Evolutionary conservation across 2,329 filamentous ascomycete species (phyloP), one percentile per base, ranked within the genome.

Genomic region (Beauveria sp.): DNA sequence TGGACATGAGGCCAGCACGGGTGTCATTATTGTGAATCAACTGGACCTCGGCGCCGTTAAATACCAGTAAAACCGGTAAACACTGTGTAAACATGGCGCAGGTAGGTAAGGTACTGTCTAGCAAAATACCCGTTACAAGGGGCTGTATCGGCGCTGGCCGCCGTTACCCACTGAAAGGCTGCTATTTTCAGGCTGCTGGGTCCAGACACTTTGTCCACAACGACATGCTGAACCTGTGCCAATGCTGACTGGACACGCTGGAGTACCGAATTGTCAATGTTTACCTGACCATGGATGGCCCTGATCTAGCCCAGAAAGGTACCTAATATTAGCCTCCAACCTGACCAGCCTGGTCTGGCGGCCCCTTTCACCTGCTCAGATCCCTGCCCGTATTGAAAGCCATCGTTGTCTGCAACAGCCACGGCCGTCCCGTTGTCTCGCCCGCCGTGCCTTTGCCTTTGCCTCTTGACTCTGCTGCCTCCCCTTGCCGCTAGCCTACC

Each of bases 161-260:
- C 46, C 22, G 50, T 14, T 54, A 31, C 24, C 53, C 53, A 20
- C 53, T 52, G 50, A 24, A 55, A 55, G 24, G 22, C 48, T 55
- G 40, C 53, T 55, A 55, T 55, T 55, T 52, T 55, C 53, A 55
- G 53, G 53, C 53, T 12, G 40, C 53, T 55, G 45, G 45, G 45
- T 46, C 45, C 22, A 14, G 34, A 38, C 34, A 38, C 34, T 38
- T 38, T 38, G 34, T 38, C 34, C 34, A 38, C 34, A 38, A 38
- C 14, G 12, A 38, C 34, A 38, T 38, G 42, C 42, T 43, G 42
- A 43, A 43, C 42, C 18, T 43, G 12, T 38, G 34, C 34, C 34
- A 38, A 38, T 38, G 34, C 34, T 38, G 34, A 38, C 34, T 38
- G 26, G 26, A 26, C 26, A 26, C 26, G 26, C 26, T 26, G 34